Evolutionary conservation across 371 early-diverging fungal species (phyloP).

Genomic region (Mucor piriformis): DNA sequence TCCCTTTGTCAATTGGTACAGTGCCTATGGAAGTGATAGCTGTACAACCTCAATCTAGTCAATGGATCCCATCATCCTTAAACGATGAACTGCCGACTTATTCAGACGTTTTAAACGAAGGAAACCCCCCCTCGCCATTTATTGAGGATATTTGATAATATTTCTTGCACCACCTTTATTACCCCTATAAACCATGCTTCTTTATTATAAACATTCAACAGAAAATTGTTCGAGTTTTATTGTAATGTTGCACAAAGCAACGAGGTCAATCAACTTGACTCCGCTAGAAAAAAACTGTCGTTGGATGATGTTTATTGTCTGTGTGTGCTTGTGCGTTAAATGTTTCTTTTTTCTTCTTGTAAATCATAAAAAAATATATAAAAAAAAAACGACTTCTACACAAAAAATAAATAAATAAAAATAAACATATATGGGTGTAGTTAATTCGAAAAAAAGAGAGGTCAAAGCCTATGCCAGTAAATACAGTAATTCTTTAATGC

Average conservation of each 20-base stretch:
- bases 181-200: background rate
- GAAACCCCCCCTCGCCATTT: slow-evolving; percentile 26
- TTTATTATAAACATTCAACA: background rate
- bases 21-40: slow-evolving; percentile 6
- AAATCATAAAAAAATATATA: background rate
- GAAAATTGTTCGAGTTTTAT: no score
- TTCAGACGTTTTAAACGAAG: slow-evolving; percentile 17
- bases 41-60: slow-evolving; percentile 10
- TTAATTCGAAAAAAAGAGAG: slow-evolving; percentile 5
- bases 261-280: no score
- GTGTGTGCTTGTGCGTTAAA: background rate
- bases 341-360: background rate
- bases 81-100: slow-evolving; percentile 21
- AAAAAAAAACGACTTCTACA: background rate
- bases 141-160: slow-evolving; percentile 15
- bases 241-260: background rate
- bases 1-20: slow-evolving; percentile 18
- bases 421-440: background rate
- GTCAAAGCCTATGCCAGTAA: background rate
- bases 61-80: slow-evolving; percentile 6
- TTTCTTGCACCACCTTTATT: background rate
- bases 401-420: background rate
- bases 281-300: background rate
- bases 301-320: background rate
- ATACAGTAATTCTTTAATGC: background rate